Evolutionary conservation across 1,284 basidiomycete species (phyloP), one percentile per base, ranked within the genome.

Genomic region (Gomphus sp.): DNA sequence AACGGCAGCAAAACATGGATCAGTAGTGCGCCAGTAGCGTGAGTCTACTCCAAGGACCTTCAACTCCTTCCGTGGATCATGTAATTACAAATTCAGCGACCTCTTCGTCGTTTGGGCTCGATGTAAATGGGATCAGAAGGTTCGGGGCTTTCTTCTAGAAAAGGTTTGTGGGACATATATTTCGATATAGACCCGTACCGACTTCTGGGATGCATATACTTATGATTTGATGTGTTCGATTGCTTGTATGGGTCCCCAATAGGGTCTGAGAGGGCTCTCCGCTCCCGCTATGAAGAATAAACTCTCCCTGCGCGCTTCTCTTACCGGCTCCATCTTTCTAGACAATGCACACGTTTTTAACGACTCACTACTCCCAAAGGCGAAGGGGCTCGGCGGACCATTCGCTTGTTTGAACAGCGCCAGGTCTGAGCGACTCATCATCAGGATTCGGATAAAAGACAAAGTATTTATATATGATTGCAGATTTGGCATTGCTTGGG

Each of bases 1-100:
- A 91, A 87, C 66, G 95, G 95, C 41, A 88, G 87, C 72, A 98
- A 98, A 78, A 98, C 93, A 0, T 98, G 95, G 94, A 98, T 98
- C 68, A 85, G 92, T 39, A 97, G 96, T 68, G 82, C 91, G 0
- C 91, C 92, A 12, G 82, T 89, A 55, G 91, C 91, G 82, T 91
- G 73, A 71, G 85, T 44, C 28, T 47, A 6, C 22, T 47, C 41
- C 34, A 6, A 33, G 12, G 14, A 14, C 31, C 5, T 50, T 34
- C 11, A 50, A 50, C 0, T n/a, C 6, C 7, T 33, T 11, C 28
- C n/a, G 6, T 8, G 2, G 28, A 39, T 55, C 56, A n/a, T 37
- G 37, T 58, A 39, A 60, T 64, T 43, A 44, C 10, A 25, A 60
- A 33, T 54, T 10, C 4, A 91, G 89, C 4, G 89, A 93, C 63